These are phyloP conservation scores for Penicillium psychrofluorescens DNA, from an alignment of 495 filamentous ascomycete species.

Conservation along the genomic window DNA sequence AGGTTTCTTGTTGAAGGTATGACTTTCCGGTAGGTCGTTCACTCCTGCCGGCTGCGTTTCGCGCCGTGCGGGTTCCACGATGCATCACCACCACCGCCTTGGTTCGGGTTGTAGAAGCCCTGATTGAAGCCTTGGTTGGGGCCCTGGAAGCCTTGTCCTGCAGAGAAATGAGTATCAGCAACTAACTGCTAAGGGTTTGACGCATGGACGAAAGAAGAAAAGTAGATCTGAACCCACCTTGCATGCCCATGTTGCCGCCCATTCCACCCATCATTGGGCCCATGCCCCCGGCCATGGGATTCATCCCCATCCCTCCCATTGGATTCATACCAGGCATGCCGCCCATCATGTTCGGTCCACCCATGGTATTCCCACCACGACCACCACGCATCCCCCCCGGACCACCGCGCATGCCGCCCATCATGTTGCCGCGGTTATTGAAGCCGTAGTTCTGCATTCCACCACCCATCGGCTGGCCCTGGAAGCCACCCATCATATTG, in stretches of 20 bases:
- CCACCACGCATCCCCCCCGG: conserved; percentile 65
- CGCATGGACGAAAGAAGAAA: background rate
- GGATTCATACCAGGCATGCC: conserved; percentile 31
- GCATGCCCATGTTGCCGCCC: conserved; percentile 53
- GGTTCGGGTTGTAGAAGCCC: conserved; percentile 65
- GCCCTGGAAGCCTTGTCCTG: conserved; percentile 54
- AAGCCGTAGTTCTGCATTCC: conserved; percentile 55
- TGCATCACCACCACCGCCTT: conserved; percentile 45
- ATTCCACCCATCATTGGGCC: conserved; percentile 51
- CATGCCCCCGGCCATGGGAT: conserved; percentile 48
- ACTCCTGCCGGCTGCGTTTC: conserved; percentile 69
- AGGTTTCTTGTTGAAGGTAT: too few relatives aligned
- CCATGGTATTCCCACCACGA: conserved; percentile 49
- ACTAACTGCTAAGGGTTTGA: conserved; percentile 2
- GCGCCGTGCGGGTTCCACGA: conserved; percentile 80
- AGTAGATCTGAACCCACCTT: conserved; percentile 38
- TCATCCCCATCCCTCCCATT: conserved; percentile 62
- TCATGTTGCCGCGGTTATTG: conserved; percentile 56
- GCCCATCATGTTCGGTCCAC: conserved; percentile 48
- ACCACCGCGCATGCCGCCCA: conserved; percentile 64
- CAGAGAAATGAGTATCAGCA: background rate
- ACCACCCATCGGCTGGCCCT: conserved; percentile 43
- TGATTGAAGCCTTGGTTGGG: conserved; percentile 71
- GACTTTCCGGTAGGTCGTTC: conserved; percentile 8
- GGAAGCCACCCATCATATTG: conserved; percentile 58